Percentiles rank a stretch among this genome's conserved stretches.
phyloP scores from a whole-genome alignment of 148 eudicot genomes.

The Nepenthes gracilis region DNA sequence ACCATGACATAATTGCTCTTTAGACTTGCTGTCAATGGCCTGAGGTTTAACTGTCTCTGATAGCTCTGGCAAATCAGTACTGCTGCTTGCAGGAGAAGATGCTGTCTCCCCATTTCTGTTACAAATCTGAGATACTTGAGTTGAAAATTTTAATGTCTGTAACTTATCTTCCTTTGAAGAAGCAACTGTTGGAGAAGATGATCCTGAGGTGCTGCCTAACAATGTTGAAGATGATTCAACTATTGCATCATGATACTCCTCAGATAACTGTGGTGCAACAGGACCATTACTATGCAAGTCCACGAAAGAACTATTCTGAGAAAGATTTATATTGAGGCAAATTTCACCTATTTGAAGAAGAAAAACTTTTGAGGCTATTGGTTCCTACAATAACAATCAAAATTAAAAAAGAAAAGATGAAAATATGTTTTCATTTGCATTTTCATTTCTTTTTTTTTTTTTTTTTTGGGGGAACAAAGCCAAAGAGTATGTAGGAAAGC shows the following conservation, averaged over 20 bases:
- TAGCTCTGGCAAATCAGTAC: slow-evolving; percentile 16
- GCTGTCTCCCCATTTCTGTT: slow-evolving; percentile 25
- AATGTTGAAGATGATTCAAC: slow-evolving; percentile 32
- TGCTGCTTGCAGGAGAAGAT: slow-evolving; percentile 13
- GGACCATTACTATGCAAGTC: slow-evolving; percentile 22
- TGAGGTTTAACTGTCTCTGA: slow-evolving; percentile 29
- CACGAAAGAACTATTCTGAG: slow-evolving; percentile 36
- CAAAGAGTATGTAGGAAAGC: too few relatives aligned
- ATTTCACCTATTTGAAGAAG: slow-evolving; percentile 49
- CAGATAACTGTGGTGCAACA: slow-evolving; percentile 5
- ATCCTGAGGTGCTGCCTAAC: slow-evolving; percentile 23
- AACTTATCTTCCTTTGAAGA: slow-evolving; percentile 41
- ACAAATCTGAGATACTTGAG: slow-evolving; percentile 34
- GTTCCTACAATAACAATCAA: neutral
- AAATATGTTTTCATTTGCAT: too few relatives aligned
- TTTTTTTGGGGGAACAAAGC: too few relatives aligned
- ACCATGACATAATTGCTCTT: slow-evolving; percentile 28
- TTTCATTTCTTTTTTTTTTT: too few relatives aligned
- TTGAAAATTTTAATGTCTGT: slow-evolving; percentile 21
- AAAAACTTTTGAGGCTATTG: slow-evolving; percentile 1
- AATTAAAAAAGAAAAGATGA: neutral
- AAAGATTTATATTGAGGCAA: slow-evolving; percentile 72
- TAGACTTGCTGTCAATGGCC: slow-evolving; percentile 21
- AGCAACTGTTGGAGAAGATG: slow-evolving; percentile 34
- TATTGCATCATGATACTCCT: slow-evolving; percentile 18